Conservation (phyloP, 495 filamentous ascomycete species). For the Neurospora sp. region DNA sequence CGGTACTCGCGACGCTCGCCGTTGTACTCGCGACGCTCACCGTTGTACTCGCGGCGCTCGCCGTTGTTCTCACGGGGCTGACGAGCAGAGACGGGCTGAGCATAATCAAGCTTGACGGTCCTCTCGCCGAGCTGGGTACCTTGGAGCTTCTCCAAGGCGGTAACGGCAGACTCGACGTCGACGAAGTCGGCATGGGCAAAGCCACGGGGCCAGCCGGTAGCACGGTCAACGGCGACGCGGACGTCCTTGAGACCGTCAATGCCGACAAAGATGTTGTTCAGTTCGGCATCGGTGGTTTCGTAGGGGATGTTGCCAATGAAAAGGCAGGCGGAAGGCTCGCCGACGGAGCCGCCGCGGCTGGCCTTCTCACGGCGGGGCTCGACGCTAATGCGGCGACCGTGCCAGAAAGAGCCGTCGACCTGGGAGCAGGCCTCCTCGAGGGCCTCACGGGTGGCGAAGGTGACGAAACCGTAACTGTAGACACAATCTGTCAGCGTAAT, state of each 20-base stretch:
- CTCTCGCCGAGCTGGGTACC: conserved; percentile 54
- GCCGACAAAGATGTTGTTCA: conserved; percentile 69
- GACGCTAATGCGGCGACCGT: conserved; percentile 62
- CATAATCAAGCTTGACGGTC: conserved; percentile 55
- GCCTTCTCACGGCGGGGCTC: conserved; percentile 36
- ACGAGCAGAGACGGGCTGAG: conserved; percentile 4
- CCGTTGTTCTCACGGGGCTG: not conserved
- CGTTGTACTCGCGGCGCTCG: not conserved
- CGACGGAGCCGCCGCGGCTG: not conserved
- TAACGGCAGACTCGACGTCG: conserved; percentile 49
- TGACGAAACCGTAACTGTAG: conserved; percentile 68
- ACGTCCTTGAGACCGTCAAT: conserved; percentile 68
- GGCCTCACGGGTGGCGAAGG: conserved; percentile 47
- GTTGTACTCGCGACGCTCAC: not conserved
- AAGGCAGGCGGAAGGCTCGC: conserved; percentile 52
- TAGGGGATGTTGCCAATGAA: conserved; percentile 88
- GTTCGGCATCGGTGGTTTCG: conserved; percentile 77
- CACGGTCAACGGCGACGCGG: conserved; percentile 79
- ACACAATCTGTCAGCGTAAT: not conserved
- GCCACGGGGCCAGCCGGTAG: conserved; percentile 77
- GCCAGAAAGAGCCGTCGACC: conserved; percentile 59
- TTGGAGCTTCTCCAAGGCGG: conserved; percentile 46
- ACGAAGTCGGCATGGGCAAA: conserved; percentile 87
- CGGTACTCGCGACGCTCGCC: not conserved
- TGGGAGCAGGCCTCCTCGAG: conserved; percentile 52